Percentiles rank a stretch among this genome's conserved stretches.
Evolutionary conservation across 1,139 yeast genomes (phyloP).

Genomic region (Hansenula anomala): DNA sequence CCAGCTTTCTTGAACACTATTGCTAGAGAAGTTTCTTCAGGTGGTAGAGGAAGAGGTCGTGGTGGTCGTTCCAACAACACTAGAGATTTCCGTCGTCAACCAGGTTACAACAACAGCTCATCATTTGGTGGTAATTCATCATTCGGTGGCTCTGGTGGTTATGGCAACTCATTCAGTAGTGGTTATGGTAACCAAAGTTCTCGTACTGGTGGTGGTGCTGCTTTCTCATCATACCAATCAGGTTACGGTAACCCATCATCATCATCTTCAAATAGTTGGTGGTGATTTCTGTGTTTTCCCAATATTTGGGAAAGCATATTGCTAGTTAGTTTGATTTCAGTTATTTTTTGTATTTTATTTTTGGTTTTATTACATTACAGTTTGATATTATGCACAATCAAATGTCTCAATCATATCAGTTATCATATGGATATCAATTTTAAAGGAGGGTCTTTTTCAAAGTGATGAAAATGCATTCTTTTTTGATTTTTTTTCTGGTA

Average conservation of each 20-base stretch:
- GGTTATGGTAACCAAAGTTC: conserved; percentile 14
- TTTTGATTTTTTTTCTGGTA: too few relatives aligned
- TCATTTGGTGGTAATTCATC: conserved; percentile 24
- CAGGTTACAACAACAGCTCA: conserved; percentile 23
- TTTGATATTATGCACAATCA: conserved; percentile 10
- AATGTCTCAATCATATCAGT: conserved; percentile 13
- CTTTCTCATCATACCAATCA: conserved; percentile 11
- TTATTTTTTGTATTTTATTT: conserved; percentile 2
- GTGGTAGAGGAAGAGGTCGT: conserved; percentile 60
- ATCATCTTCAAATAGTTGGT: conserved; percentile 18
- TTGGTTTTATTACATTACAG: conserved; percentile 4
- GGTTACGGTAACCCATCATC: conserved; percentile 16
- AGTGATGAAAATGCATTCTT: too few relatives aligned
- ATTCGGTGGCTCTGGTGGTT: conserved; percentile 14
- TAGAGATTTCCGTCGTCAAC: conserved; percentile 57
- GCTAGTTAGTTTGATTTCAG: too few relatives aligned
- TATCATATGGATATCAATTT: too few relatives aligned
- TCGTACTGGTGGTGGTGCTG: conserved; percentile 4
- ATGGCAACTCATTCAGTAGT: conserved; percentile 8
- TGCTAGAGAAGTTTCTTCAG: conserved; percentile 70
- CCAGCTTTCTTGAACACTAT: conserved; percentile 82
- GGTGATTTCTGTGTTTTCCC: conserved; percentile 11
- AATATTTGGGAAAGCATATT: too few relatives aligned
- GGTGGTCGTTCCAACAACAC: conserved; percentile 30
- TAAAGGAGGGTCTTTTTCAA: conserved; percentile 1